Evolutionary conservation across 78 protist genomes (phyloP).

Genomic region (Chrysochromulina parva): DNA sequence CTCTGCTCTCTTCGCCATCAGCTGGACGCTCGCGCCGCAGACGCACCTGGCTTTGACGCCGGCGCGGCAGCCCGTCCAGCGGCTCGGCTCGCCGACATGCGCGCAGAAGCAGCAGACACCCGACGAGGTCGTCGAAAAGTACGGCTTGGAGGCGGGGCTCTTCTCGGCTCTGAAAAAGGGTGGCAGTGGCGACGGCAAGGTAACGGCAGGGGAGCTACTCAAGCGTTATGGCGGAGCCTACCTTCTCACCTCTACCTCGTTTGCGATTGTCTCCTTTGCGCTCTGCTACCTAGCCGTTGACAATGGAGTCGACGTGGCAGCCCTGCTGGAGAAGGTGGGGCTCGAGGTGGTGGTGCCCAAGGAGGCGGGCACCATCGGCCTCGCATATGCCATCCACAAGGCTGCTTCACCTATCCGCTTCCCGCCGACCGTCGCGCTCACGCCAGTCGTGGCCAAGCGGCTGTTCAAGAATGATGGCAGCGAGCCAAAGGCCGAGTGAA

Average conservation of each 20-base stretch:
- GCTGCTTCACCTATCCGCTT: slow-evolving; percentile 53
- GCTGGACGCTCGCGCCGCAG: too few relatives aligned
- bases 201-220: slow-evolving; percentile 19
- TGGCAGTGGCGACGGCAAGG: neutral
- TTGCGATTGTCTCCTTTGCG: slow-evolving; percentile 17
- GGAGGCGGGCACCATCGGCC: slow-evolving; percentile 38
- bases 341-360: neutral
- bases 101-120: neutral
- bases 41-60: too few relatives aligned
- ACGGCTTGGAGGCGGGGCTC: slow-evolving; percentile 36
- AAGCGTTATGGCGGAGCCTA: slow-evolving; percentile 38
- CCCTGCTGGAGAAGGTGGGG: slow-evolving; percentile 29
- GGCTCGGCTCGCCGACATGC: too few relatives aligned
- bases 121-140: slow-evolving; percentile 28
- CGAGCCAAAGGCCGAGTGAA: too few relatives aligned
- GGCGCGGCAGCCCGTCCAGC: too few relatives aligned
- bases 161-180: neutral
- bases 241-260: slow-evolving; percentile 31
- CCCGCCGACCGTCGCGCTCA: slow-evolving; percentile 52
- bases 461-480: neutral
- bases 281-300: slow-evolving; percentile 37
- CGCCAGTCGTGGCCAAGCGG: slow-evolving; percentile 30
- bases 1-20: too few relatives aligned
- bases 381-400: slow-evolving; percentile 55
- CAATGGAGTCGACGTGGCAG: slow-evolving; percentile 44